Evolutionary conservation across 441 rosid genomes (phyloP).

Genomic region (Daphne laureola): DNA sequence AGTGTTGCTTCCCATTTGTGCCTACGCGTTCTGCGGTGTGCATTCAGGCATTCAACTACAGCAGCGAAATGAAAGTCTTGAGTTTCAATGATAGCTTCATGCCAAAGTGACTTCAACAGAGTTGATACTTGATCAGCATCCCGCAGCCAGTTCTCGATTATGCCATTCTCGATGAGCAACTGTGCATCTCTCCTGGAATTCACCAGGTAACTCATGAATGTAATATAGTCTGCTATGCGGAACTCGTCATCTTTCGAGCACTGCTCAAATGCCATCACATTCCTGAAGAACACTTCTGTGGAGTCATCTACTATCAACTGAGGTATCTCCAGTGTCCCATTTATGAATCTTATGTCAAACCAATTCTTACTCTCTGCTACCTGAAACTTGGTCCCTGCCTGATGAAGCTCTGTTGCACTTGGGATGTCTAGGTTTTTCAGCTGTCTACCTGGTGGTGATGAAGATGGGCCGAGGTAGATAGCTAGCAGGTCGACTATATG

Average conservation of each 20-base stretch:
- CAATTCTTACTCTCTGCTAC: neutral
- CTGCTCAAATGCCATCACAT: constrained; percentile 3
- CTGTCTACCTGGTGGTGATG: neutral
- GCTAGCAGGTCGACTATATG: constrained; percentile 11
- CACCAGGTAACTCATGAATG: neutral
- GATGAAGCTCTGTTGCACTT: neutral
- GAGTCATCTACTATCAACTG: neutral
- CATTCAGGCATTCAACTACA: constrained; percentile 2
- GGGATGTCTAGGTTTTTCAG: neutral
- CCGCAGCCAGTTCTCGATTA: constrained; percentile 3
- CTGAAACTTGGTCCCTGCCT: too few species aligned
- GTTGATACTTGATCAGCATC: neutral
- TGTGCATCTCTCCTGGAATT: neutral
- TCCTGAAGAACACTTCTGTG: neutral
- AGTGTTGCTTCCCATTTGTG: constrained; percentile 12
- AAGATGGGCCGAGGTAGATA: neutral
- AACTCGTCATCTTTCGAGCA: neutral
- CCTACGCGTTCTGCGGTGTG: neutral
- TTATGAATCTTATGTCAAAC: constrained; percentile 2
- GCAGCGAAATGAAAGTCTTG: neutral
- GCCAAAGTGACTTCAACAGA: neutral
- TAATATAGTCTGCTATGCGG: neutral
- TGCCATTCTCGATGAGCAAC: neutral
- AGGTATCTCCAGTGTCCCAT: constrained; percentile 8
- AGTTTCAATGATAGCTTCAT: neutral